Conservation (phyloP, 192 early-diverging fungal species). For the Mortierella hygrophila region DNA sequence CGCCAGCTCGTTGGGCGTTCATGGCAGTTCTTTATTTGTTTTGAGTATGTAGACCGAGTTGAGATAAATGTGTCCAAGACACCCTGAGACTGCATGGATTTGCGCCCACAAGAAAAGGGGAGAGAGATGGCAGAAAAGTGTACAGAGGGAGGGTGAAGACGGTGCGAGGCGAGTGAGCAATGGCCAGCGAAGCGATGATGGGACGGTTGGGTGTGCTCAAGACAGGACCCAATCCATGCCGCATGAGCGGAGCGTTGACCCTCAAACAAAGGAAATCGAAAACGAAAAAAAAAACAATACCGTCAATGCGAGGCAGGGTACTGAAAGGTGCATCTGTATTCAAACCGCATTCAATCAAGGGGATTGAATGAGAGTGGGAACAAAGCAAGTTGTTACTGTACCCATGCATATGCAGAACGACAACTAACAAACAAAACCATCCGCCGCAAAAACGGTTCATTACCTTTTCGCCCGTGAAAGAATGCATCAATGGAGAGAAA, state of each 20-base stretch:
- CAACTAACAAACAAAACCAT: not conserved
- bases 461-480: too few species aligned
- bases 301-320: not conserved
- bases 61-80: not conserved
- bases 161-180: not conserved
- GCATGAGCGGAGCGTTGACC: not conserved
- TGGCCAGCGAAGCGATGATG: not conserved
- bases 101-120: not conserved
- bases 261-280: not conserved
- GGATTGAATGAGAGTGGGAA: too few species aligned
- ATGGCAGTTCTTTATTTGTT: not conserved
- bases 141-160: not conserved
- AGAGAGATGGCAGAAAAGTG: not conserved
- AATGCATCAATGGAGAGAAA: too few species aligned
- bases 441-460: too few species aligned
- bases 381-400: not conserved
- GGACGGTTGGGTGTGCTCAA: not conserved
- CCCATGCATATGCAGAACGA: not conserved
- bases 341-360: too few species aligned
- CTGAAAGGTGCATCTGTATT: too few species aligned
- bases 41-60: not conserved
- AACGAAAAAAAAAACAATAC: not conserved
- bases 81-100: not conserved
- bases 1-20: not conserved
- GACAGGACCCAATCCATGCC: not conserved